Conservation (phyloP, 306 rosid genomes). For the Macrotyloma uniflorum region DNA sequence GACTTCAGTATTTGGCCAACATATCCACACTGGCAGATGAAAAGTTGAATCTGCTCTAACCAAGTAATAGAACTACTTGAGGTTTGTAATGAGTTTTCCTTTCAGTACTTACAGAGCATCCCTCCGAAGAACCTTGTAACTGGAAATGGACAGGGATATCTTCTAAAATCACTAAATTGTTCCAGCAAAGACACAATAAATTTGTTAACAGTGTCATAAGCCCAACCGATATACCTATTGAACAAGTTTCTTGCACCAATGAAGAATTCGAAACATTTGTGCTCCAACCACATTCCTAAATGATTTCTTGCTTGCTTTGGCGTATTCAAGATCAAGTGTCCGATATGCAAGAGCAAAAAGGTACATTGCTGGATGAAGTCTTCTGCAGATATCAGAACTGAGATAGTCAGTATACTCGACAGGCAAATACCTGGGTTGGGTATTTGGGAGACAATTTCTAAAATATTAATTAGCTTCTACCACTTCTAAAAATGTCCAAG, state of each 20-base stretch:
- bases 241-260: constrained; percentile 82
- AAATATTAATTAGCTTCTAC: constrained; percentile 18
- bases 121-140: constrained; percentile 29
- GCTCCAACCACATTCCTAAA: constrained; percentile 53
- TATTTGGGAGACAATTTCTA: constrained; percentile 11
- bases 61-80: constrained; percentile 24
- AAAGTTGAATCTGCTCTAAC: constrained; percentile 25
- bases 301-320: constrained; percentile 62
- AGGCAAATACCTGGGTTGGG: constrained; percentile 18
- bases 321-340: constrained; percentile 89
- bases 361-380: constrained; percentile 97
- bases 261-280: constrained; percentile 60
- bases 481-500: constrained; percentile 4
- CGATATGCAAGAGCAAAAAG: constrained; percentile 89
- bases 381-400: constrained; percentile 60
- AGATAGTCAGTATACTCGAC: constrained; percentile 36
- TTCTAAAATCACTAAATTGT: constrained; percentile 27
- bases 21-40: constrained; percentile 34
- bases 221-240: constrained; percentile 38
- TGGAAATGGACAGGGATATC: constrained; percentile 33
- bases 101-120: constrained; percentile 18
- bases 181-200: constrained; percentile 13
- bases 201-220: background rate
- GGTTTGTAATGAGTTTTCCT: constrained; percentile 35
- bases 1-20: constrained; percentile 35